phyloP scores from a whole-genome alignment of 495 filamentous ascomycete species.

The Bryoglossum gracile region DNA sequence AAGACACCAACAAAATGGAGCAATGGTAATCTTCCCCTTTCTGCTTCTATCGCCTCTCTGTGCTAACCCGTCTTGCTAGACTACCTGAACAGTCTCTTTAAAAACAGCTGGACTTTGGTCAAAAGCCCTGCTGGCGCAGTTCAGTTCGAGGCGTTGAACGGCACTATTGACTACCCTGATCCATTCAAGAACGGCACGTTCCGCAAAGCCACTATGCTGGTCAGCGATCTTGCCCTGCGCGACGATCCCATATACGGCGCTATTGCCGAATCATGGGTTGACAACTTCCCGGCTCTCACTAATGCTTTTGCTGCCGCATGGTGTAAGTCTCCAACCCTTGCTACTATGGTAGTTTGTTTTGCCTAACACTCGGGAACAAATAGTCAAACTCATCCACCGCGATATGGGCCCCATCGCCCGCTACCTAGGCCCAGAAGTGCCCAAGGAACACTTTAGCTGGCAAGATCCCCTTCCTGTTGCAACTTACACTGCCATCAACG shows the following conservation, averaged over 20 bases:
- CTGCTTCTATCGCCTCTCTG: background rate
- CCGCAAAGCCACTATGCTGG: conserved; percentile 18
- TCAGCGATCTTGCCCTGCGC: conserved; percentile 17
- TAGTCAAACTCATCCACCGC: conserved; percentile 18
- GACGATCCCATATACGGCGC: conserved; percentile 11
- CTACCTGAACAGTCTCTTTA: conserved; percentile 16
- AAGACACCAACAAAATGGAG: conserved; percentile 19
- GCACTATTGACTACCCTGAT: conserved; percentile 16
- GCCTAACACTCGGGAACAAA: conserved; percentile 6
- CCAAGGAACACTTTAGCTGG: conserved; percentile 12
- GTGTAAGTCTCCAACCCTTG: conserved; percentile 15
- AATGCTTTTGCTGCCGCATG: conserved; percentile 19
- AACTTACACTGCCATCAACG: conserved; percentile 6
- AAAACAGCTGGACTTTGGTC: conserved; percentile 16
- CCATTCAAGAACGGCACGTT: conserved; percentile 16
- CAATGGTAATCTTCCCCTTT: conserved; percentile 10
- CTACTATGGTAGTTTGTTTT: background rate
- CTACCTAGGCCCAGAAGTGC: conserved; percentile 17
- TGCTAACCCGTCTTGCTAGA: conserved; percentile 7
- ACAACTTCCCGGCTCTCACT: conserved; percentile 13
- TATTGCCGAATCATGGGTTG: conserved; percentile 14
- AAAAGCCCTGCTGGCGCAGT: conserved; percentile 16
- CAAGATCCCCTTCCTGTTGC: conserved; percentile 14
- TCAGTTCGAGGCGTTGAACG: conserved; percentile 11
- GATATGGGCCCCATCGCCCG: conserved; percentile 20